Evolutionary conservation across 352 stramenopile genomes (phyloP), one percentile per base, ranked within the genome.

Genomic region (Phytophthora ohioensis): DNA sequence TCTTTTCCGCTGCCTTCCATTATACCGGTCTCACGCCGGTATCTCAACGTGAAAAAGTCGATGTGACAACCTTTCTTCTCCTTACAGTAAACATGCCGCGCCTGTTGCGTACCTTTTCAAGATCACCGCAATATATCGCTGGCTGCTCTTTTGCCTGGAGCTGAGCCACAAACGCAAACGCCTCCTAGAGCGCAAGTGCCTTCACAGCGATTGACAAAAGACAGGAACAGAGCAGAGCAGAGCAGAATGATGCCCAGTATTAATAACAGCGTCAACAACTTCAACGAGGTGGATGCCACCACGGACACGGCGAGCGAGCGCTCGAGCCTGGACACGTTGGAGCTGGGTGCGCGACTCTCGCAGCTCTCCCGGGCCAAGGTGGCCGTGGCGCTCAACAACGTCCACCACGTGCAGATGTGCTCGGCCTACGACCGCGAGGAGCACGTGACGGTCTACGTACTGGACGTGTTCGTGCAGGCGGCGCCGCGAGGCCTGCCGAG

Each of bases 351-450:
- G n/a, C 66, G 47, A 1, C 62, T 79, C 15, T 73, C 71, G 31
- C 71, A 72, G 32, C 52, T 79, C n/a, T 72, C 67, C 9, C 71
- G 71, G 12, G 71, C 66, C 41, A 79, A 79, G 48, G 31, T 69
- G 49, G 78, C 81, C 27, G 66, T 91, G 49, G 58, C 77, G 52
- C 75, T 91, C 49, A 91, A 93, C 67, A 81, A 80, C 63, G 79
- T 93, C 38, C 75, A 82, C 47, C 79, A 75, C 57, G 74, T 92
- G 45, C 69, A 77, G 36, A 81, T 93, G 54, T 63, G 36, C 47
- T 67, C 61, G 4, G 67, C 73, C 10, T 81, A 78, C 69, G 71
- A 82, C 31, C 70, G 72, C 35, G 60, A 66, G 32, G 57, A 45
- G 51, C 30, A 71, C 51, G 69, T 73, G 61, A 79, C 62, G 31